phyloP scores from a whole-genome alignment of 129 eudicot species.

The Apium graveolens region DNA sequence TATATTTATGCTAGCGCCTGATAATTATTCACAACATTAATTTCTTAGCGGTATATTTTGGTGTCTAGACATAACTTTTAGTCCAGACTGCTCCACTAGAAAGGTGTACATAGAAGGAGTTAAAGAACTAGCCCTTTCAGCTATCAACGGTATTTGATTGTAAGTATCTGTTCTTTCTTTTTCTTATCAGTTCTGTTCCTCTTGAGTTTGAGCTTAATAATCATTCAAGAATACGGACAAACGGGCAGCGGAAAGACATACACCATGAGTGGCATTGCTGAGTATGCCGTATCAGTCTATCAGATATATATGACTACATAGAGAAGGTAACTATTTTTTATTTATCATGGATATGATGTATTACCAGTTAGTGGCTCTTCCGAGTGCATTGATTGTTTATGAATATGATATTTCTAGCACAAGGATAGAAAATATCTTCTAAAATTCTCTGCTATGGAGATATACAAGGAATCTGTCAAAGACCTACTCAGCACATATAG shows the following conservation, averaged over 20 bases:
- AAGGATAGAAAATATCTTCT: constrained; percentile 56
- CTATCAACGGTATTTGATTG: constrained; percentile 77
- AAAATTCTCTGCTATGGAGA: constrained; percentile 88
- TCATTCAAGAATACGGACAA: constrained; percentile 66
- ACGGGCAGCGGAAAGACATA: constrained; percentile 98
- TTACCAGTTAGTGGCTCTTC: background rate
- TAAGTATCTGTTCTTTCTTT: constrained; percentile 26
- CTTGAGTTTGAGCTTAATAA: background rate
- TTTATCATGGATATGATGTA: constrained; percentile 13
- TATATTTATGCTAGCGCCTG: background rate
- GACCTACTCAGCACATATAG: constrained; percentile 59
- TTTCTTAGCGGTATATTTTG: constrained; percentile 15
- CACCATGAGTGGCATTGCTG: constrained; percentile 91
- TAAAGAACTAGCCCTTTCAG: constrained; percentile 80
- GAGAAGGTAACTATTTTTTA: constrained; percentile 48
- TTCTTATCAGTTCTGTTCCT: constrained; percentile 10
- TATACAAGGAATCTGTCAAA: constrained; percentile 77
- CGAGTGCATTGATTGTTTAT: constrained; percentile 12
- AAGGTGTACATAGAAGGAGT: constrained; percentile 86
- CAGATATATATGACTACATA: constrained; percentile 62
- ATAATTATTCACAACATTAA: background rate
- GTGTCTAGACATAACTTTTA: constrained; percentile 67
- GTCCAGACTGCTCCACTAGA: constrained; percentile 66
- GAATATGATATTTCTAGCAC: constrained; percentile 44
- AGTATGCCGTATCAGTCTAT: constrained; percentile 57